These are phyloP conservation scores for Coemansia sp. DNA, from an alignment of 192 early-diverging fungal genomes.

Conservation along the genomic window DNA sequence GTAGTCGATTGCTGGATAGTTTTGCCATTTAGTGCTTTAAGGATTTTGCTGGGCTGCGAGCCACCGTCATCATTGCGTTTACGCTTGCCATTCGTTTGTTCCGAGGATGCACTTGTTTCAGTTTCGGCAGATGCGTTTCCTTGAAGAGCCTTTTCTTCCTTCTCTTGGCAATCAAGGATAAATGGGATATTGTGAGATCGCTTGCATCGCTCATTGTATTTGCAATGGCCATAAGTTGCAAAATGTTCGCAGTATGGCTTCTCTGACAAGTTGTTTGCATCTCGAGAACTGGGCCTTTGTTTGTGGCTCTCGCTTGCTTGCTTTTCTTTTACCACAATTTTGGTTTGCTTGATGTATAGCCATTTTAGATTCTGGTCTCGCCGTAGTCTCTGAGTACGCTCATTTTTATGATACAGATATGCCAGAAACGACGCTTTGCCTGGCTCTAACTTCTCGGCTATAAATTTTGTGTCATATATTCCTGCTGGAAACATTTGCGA, in stretches of 20 bases:
- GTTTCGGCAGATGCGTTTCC: neutral
- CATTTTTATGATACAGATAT: conserved; percentile 45
- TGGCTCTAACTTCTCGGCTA: conserved; percentile 52
- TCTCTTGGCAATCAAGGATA: conserved; percentile 72
- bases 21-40: conserved; percentile 4
- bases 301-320: neutral
- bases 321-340: conserved; percentile 1
- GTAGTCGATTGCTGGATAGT: neutral
- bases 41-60: conserved; percentile 11
- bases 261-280: neutral
- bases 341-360: conserved; percentile 24
- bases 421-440: conserved; percentile 34
- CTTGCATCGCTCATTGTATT: conserved; percentile 62
- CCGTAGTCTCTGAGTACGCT: conserved; percentile 28
- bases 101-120: neutral
- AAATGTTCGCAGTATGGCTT: conserved; percentile 73
- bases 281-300: neutral
- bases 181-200: conserved; percentile 82
- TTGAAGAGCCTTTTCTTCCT: neutral
- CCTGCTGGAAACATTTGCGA: conserved; percentile 81
- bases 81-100: conserved; percentile 12
- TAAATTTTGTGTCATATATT: conserved; percentile 90
- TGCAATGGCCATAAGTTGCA: conserved; percentile 83
- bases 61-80: conserved; percentile 9
- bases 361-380: conserved; percentile 1